These are phyloP conservation scores for Krasilnikovozyma curviuscula DNA, from an alignment of 768 basidiomycete genomes.

Conservation along the genomic window DNA sequence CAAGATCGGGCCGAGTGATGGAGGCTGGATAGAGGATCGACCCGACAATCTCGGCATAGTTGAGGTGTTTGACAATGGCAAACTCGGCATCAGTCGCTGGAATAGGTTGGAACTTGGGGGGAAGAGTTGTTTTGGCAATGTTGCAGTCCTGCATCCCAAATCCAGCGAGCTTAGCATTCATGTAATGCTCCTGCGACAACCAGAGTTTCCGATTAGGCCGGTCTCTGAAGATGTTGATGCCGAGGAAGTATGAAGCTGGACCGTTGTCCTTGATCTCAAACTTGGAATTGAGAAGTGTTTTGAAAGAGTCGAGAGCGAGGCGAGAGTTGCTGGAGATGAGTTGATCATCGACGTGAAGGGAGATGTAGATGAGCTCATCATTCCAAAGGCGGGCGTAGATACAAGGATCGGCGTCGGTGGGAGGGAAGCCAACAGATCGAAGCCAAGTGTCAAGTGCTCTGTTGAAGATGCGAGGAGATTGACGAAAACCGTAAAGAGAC, in stretches of 20 bases:
- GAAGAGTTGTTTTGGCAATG: slow-evolving; percentile 3
- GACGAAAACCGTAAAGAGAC: slow-evolving; percentile 11
- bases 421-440: slow-evolving; percentile 2
- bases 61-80: not conserved
- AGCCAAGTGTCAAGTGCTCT: slow-evolving; percentile 11
- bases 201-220: not conserved
- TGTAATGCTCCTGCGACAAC: not conserved
- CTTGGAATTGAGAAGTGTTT: not conserved
- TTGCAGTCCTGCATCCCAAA: too few species aligned
- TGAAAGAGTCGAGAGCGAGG: not conserved
- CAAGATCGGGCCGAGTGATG: slow-evolving; percentile 16
- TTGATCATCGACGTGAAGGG: slow-evolving; percentile 12
- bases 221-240: not conserved
- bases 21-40: slow-evolving; percentile 6
- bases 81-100: slow-evolving; percentile 7
- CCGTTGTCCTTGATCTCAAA: not conserved
- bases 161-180: not conserved
- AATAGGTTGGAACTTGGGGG: not conserved
- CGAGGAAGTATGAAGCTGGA: not conserved
- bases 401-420: slow-evolving; percentile 5
- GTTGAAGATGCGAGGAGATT: slow-evolving; percentile 12
- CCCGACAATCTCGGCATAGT: slow-evolving; percentile 6
- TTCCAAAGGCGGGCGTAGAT: not conserved
- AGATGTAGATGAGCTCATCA: not conserved
- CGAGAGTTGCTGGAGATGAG: slow-evolving; percentile 8